Percentiles rank a stretch among this genome's conserved stretches.
Evolutionary conservation across 2,329 filamentous ascomycete species (phyloP).

Genomic region (Cladosporium sphaerospermum): DNA sequence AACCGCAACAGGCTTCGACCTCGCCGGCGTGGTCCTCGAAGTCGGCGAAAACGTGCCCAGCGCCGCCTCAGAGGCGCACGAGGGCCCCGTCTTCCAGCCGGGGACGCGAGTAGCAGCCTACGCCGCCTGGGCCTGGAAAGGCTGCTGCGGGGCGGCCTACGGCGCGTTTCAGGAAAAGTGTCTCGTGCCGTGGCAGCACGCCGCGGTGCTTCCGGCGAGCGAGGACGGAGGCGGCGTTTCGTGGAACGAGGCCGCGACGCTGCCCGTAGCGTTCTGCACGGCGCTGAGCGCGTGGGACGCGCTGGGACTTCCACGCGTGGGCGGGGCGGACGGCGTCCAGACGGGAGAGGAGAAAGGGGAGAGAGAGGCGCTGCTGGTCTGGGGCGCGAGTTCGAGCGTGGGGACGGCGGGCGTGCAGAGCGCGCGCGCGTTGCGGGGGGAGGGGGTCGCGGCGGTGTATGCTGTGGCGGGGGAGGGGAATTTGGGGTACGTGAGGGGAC

Average conservation of each 20-base stretch:
- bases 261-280: slow-evolving; percentile 19
- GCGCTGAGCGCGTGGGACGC: slow-evolving; percentile 17
- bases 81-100: background rate
- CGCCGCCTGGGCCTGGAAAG: slow-evolving; percentile 1
- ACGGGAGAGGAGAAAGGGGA: no score
- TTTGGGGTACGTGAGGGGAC: slow-evolving; percentile 36
- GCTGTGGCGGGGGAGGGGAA: slow-evolving; percentile 40
- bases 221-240: no score
- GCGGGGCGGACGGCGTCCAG: no score
- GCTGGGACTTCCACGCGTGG: slow-evolving; percentile 13
- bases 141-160: slow-evolving; percentile 11
- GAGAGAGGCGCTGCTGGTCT: slow-evolving; percentile 38
- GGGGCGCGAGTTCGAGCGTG: slow-evolving; percentile 47
- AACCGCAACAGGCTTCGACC: slow-evolving; percentile 24
- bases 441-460: slow-evolving; percentile 36
- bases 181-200: slow-evolving; percentile 15
- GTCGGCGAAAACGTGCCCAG: slow-evolving; percentile 25
- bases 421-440: slow-evolving; percentile 33
- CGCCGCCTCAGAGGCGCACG: slow-evolving; percentile 19
- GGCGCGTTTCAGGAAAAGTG: slow-evolving; percentile 15
- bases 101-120: slow-evolving; percentile 25
- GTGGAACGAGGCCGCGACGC: slow-evolving; percentile 16
- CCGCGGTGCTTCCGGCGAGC: no score
- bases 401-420: slow-evolving; percentile 45
- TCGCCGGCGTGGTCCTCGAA: slow-evolving; percentile 25